Evolutionary conservation across 225 moss, liverwort and hornwort species (phyloP).

Genomic region (Thuidium tamariscinum): DNA sequence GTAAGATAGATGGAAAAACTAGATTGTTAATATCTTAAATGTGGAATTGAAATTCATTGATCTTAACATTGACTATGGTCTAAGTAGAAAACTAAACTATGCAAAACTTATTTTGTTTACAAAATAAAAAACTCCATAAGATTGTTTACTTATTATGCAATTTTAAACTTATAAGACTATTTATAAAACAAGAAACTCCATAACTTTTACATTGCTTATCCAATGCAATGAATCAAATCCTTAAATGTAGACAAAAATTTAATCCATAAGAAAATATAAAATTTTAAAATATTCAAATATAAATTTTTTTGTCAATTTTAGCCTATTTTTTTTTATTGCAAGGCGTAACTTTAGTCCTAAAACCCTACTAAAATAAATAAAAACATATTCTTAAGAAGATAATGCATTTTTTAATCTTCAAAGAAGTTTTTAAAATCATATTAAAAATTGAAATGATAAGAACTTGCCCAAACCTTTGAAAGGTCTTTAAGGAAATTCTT

Average conservation of each 20-base stretch:
- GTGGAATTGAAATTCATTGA: too few relatives aligned
- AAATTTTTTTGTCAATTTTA: too few relatives aligned
- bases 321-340: too few relatives aligned
- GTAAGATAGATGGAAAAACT: too few relatives aligned
- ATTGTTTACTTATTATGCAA: too few relatives aligned
- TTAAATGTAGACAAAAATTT: background rate
- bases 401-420: rapidly evolving
- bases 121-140: too few relatives aligned
- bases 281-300: too few relatives aligned
- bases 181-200: background rate
- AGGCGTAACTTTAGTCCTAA: rapidly evolving
- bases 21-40: too few relatives aligned
- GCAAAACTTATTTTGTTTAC: rapidly evolving
- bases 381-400: rapidly evolving
- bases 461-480: background rate
- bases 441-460: background rate
- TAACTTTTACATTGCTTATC: too few relatives aligned
- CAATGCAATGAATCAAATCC: background rate
- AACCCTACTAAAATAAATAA: too few relatives aligned
- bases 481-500: rapidly evolving
- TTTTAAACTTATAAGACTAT: too few relatives aligned
- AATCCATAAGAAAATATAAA: too few relatives aligned
- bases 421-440: background rate
- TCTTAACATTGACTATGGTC: background rate
- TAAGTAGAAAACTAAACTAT: background rate